Percentiles rank a stretch among this genome's conserved stretches.
These are phyloP conservation scores for Wickerhamiella brachini DNA, from an alignment of 805 yeast species.

Conservation along the genomic window DNA sequence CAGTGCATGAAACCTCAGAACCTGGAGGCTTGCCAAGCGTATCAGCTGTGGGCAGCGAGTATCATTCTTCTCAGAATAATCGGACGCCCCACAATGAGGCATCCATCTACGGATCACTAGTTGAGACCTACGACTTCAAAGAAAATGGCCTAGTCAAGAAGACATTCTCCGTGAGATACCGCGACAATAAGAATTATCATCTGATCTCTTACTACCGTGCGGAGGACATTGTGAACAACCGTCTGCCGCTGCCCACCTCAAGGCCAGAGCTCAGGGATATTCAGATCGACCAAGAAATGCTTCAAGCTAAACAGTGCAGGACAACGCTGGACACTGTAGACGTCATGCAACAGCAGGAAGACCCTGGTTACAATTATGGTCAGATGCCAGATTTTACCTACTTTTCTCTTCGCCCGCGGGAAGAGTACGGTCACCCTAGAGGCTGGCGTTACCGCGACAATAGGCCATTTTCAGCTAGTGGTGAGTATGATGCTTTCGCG, in stretches of 20 bases:
- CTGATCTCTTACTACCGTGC: conserved; percentile 68
- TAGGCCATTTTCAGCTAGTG: background rate
- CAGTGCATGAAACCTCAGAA: background rate
- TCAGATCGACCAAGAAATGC: conserved; percentile 26
- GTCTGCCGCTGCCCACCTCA: conserved; percentile 44
- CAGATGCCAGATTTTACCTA: background rate
- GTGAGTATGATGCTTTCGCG: background rate
- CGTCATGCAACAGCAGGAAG: background rate
- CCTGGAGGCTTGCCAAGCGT: background rate
- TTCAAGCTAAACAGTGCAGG: conserved; percentile 7
- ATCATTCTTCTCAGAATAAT: background rate
- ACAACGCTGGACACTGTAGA: background rate
- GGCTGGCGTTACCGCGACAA: background rate
- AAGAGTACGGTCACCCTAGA: background rate
- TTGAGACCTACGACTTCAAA: conserved; percentile 49
- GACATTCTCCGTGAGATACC: conserved; percentile 42
- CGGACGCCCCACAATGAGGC: conserved; percentile 6
- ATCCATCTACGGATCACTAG: conserved; percentile 39
- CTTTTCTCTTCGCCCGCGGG: background rate
- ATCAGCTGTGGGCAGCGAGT: background rate
- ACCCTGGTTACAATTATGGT: background rate
- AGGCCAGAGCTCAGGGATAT: conserved; percentile 36
- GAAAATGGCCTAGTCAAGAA: conserved; percentile 70
- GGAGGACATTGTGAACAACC: conserved; percentile 51
- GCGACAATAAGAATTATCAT: conserved; percentile 31